Conservation (phyloP, 2,329 filamentous ascomycete species). For the Diaporthe helianthi region DNA sequence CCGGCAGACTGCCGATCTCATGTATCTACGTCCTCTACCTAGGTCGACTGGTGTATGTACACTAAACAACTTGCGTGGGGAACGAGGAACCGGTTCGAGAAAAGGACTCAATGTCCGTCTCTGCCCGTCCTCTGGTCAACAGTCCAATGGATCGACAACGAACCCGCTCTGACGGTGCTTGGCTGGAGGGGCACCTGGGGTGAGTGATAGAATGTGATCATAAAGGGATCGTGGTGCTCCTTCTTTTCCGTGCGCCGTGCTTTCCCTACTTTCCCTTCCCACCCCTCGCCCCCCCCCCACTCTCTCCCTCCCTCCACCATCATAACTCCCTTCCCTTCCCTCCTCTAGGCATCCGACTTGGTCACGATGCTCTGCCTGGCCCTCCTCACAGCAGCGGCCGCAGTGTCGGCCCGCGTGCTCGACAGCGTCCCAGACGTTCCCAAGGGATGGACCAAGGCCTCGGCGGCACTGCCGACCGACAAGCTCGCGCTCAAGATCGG, state of each 20-base stretch:
- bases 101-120: background rate
- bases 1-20: background rate
- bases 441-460: slow-evolving; percentile 47
- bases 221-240: slow-evolving; percentile 1
- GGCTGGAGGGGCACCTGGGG: no score
- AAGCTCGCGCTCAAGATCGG: slow-evolving; percentile 56
- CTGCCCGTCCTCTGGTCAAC: background rate
- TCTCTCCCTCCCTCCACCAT: background rate
- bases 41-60: no score
- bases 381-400: slow-evolving; percentile 38
- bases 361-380: slow-evolving; percentile 37
- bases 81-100: slow-evolving; percentile 17
- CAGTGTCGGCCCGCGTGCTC: slow-evolving; percentile 45
- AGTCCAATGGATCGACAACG: slow-evolving; percentile 16
- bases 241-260: background rate
- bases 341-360: background rate
- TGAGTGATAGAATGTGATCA: background rate
- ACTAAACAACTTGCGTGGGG: slow-evolving; percentile 7
- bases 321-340: no score
- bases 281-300: background rate
- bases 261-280: background rate
- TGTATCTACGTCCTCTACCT: no score
- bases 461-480: slow-evolving; percentile 46
- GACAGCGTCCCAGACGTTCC: slow-evolving; percentile 47
- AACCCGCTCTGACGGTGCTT: slow-evolving; percentile 11